phyloP scores from a whole-genome alignment of 2,329 filamentous ascomycete genomes.

The Fusarium sp. region DNA sequence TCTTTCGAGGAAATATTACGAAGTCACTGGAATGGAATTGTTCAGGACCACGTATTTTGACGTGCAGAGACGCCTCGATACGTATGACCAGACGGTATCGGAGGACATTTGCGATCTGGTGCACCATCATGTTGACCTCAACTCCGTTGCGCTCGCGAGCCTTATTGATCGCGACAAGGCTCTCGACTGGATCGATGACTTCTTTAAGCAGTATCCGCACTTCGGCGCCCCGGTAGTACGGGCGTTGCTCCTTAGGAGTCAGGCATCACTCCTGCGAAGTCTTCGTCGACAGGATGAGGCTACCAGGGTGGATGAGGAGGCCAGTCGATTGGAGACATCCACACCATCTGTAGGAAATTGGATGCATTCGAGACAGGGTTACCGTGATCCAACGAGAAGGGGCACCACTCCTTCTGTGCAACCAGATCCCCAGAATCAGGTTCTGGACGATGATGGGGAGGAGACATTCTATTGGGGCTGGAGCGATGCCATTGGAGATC shows the following conservation, averaged over 20 bases:
- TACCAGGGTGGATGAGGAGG: not conserved
- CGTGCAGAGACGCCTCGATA: not conserved
- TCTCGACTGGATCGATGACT: not conserved
- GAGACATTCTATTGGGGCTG: not conserved
- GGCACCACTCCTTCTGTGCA: not conserved
- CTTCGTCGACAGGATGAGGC: not conserved
- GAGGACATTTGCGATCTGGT: not conserved
- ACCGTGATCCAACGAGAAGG: not conserved
- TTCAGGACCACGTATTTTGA: not conserved
- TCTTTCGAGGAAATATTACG: not conserved
- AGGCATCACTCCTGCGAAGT: not conserved
- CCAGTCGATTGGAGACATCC: not conserved
- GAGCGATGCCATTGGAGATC: not conserved
- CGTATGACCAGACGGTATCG: not conserved
- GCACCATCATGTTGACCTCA: not conserved
- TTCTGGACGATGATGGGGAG: not conserved
- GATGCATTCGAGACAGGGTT: not conserved
- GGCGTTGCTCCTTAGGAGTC: not conserved
- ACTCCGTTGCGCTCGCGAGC: not conserved
- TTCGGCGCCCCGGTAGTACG: not conserved
- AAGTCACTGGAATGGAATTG: not conserved
- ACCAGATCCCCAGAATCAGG: not conserved
- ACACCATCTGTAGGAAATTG: not conserved
- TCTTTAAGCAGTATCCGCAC: not conserved
- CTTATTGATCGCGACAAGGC: not conserved